phyloP scores from a whole-genome alignment of 139 green algal species.

The Mychonastes homosphaera region DNA sequence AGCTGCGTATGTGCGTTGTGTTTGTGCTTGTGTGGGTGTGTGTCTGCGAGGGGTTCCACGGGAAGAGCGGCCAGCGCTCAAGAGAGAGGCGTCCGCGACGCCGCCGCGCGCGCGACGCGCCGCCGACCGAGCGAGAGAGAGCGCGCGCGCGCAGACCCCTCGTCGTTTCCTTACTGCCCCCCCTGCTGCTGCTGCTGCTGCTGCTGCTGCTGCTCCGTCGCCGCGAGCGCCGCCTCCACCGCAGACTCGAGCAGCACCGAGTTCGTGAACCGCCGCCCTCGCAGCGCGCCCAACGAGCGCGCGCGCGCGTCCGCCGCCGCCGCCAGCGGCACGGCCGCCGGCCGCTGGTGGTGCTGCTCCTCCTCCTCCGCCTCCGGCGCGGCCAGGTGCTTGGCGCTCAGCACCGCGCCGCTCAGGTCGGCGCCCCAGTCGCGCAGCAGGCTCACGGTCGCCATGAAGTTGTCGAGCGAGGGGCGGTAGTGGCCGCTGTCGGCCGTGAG shows the following conservation, averaged over 20 bases:
- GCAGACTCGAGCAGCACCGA: too few species aligned
- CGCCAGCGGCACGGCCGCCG: background rate
- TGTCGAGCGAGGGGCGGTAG: constrained; percentile 33
- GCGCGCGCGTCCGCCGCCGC: background rate
- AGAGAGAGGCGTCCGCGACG: too few species aligned
- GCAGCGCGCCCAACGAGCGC: background rate
- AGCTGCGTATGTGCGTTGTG: too few species aligned
- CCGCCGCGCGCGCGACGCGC: too few species aligned
- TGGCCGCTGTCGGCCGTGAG: constrained; percentile 49
- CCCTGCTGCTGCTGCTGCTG: constrained; percentile 7
- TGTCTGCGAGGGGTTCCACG: too few species aligned
- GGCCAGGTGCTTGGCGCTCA: constrained; percentile 20
- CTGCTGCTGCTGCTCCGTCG: background rate
- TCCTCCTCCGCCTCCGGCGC: constrained; percentile 6
- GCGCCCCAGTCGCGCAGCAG: constrained; percentile 19
- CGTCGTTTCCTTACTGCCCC: too few species aligned
- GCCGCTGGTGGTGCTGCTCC: background rate
- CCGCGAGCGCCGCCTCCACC: too few species aligned
- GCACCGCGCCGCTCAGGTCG: constrained; percentile 14
- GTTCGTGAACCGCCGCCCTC: too few species aligned
- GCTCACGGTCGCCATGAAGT: constrained; percentile 17
- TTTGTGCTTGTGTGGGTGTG: too few species aligned
- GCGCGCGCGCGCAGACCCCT: too few species aligned
- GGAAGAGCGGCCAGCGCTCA: too few species aligned
- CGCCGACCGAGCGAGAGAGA: too few species aligned